Evolutionary conservation across 2,329 filamentous ascomycete species (phyloP), one percentile per base, ranked within the genome.

Genomic region (Herpotrichia juniperi): DNA sequence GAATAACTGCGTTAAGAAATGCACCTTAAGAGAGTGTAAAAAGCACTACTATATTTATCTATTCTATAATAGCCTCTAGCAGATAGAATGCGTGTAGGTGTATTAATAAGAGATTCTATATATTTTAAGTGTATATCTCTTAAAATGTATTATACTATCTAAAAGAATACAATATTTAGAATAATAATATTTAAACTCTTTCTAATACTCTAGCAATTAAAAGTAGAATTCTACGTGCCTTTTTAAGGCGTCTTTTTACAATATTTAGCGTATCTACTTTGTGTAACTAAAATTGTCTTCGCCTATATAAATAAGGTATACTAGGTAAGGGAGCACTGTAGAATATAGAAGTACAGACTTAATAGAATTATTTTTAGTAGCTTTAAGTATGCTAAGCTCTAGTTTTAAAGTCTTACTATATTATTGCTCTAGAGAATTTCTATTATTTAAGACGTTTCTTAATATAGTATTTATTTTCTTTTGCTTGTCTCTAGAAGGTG

Each of bases 271-370:
- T 37, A 53, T 44, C 48, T 37, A 17, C 31, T 39, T 22, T 51
- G 45, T 21, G 22, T 55, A 48, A 17, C 25, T 35, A 22, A 48
- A 51, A 19, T 48, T 31, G 11, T 50, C 39, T 35, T 50, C 45
- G 14, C 50, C 46, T 43, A 53, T 50, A 45, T 42, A 56, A 45
- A 56, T 45, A 40, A 53, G 50, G 43, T 42, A 53, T 39, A 56
- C 39, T 42, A 25, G 53, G 35, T 53, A 28, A 11, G 50, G 40
- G 63, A 68, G 37, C 62, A 67, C 46, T 62, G 79, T 6, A 56
- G 68, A 28, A 63, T 62, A 1, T 66, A 61, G 67, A 66, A 67
- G 66, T 49, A 66, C 1, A 53, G 65, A 25, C 35, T 35, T 22
- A 28, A 28, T 12, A 28, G 26, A 12, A 6, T 28, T 12, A 12